Evolutionary conservation across 495 filamentous ascomycete species (phyloP).

Genomic region (Penicillium psychrofluorescens): DNA sequence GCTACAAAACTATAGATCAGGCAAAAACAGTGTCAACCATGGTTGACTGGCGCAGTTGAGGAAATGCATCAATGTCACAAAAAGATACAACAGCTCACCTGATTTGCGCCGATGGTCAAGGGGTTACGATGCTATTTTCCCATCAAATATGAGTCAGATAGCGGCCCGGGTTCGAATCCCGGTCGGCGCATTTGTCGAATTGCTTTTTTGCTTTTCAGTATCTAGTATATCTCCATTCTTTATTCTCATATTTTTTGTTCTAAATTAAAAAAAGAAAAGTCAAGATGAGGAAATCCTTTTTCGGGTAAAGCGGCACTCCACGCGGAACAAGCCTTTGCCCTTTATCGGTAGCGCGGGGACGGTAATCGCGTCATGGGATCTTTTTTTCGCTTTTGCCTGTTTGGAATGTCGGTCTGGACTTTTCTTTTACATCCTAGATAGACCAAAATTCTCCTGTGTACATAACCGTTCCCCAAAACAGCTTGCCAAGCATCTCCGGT

Average conservation of each 20-base stretch:
- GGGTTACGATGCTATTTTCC: conserved; percentile 17
- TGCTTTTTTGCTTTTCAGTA: not conserved
- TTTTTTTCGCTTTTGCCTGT: conserved; percentile 1
- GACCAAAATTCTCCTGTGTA: no score
- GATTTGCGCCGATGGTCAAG: conserved; percentile 14
- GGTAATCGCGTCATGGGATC: conserved; percentile 8
- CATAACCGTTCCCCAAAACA: not conserved
- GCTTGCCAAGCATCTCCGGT: not conserved
- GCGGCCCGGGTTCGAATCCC: conserved; percentile 24
- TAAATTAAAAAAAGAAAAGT: no score
- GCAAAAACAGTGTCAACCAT: no score
- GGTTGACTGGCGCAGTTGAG: no score
- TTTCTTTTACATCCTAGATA: no score
- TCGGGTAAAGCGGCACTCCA: conserved; percentile 14
- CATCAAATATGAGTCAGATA: conserved; percentile 7
- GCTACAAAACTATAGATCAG: no score
- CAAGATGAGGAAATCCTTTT: no score
- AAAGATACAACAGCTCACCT: no score
- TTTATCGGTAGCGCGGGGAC: not conserved
- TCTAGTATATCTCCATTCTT: not conserved
- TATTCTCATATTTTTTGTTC: not conserved
- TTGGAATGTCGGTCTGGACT: not conserved
- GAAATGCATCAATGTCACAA: no score
- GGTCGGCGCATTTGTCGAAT: conserved; percentile 9
- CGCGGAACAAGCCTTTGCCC: no score